phyloP scores from a whole-genome alignment of 169 alveolate genomes.

The Cryptosporidium baileyi region DNA sequence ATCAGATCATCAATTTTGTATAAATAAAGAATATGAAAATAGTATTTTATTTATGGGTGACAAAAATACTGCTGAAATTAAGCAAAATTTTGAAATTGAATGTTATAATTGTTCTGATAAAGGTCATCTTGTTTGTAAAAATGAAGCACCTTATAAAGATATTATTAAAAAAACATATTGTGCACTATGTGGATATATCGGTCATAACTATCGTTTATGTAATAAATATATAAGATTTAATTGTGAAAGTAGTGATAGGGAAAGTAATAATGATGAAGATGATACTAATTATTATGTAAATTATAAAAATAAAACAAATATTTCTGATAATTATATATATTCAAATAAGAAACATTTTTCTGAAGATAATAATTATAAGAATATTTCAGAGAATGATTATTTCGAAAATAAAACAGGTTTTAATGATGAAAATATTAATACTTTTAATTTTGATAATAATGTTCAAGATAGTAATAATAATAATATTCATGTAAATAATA shows the following conservation, averaged over 20 bases:
- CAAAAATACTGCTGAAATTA: neutral
- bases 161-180: neutral
- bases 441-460: neutral
- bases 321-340: neutral
- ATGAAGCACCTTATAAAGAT: slow-evolving; percentile 8
- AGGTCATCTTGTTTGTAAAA: slow-evolving; percentile 27
- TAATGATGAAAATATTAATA: neutral
- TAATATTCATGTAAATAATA: neutral
- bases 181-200: slow-evolving; percentile 27
- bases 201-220: slow-evolving; percentile 28
- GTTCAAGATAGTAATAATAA: neutral
- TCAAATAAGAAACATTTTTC: neutral
- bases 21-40: slow-evolving; percentile 11
- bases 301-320: neutral
- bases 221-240: neutral
- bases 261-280: neutral
- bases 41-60: slow-evolving; percentile 7
- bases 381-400: neutral
- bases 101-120: slow-evolving; percentile 13
- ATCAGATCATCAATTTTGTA: neutral
- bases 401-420: neutral
- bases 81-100: neutral
- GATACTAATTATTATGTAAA: neutral
- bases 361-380: neutral
- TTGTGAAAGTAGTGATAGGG: neutral